These are phyloP conservation scores for Vitis vinifera DNA, from an alignment of 164 flowering plant genomes.

Conservation along the genomic window ASM3070453v1 NC_081811.1:27346001-27346500, in stretches of 20 bases:
- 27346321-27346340: constrained; percentile 98
- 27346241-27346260: constrained; percentile 89
- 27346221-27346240: constrained; percentile 85
- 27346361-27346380: constrained; percentile 2
- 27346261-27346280: constrained; percentile 47
- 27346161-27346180: constrained; percentile 79
- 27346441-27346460: constrained; percentile 59
- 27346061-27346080: neutral
- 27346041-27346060: neutral
- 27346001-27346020: neutral
- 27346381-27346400: neutral
- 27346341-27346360: constrained; percentile 57
- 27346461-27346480: constrained; percentile 48
- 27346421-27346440: constrained; percentile 2
- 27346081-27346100: neutral
- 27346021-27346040: neutral
- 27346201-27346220: constrained; percentile 73
- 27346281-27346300: constrained; percentile 35
- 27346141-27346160: constrained; percentile 65
- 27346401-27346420: constrained; percentile 1
- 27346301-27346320: constrained; percentile 77
- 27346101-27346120: neutral
- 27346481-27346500: constrained; percentile 88
- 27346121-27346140: constrained; percentile 2
- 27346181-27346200: constrained; percentile 89